Base-by-base conservation (phyloP, 2,329 filamentous ascomycete species). In the Pseudocercospora fijiensis region DNA sequence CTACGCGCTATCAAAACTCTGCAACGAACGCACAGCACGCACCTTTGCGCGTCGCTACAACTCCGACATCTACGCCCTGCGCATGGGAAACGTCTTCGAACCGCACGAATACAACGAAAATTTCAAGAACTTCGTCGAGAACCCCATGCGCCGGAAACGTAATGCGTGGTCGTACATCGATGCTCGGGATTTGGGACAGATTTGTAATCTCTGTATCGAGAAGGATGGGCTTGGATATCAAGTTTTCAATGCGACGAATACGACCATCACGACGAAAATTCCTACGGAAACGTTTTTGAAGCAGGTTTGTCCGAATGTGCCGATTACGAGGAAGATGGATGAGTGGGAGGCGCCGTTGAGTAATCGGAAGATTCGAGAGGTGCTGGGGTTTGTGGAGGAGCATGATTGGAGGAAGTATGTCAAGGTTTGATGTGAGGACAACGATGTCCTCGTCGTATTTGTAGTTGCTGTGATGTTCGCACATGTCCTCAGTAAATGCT, bases 161-260 rank as follows among this genome's bases (percentile, higher is more conserved):
- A 86, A 88, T 71, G 86, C 83, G 0, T 88, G 86, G 86, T 82
- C 80, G 22, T 88, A 89, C 71, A 86, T 85, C 22, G 86, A 88
- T 71, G 84, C 84, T 0, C 74, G 85, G 3, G 86, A 88, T 68
- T 72, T 88, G 2, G 86, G 85, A 0, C 83, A 85, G 73, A 88
- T 88, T 62, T 87, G 84, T 70, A 78, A 87, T 66, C 70, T 84
- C 8, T 81, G 78, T 18, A 78, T 88, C 4, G 67, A 80, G 64
- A 84, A 81, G 67, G 79, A 80, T 70, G 85, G 83, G 0, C 70
- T 88, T 9, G 86, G 86, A 0, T 88, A 86, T 68, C 85, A 88
- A 70, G 76, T 88, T 0, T 88, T 88, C 74, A 88, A 88, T 70
- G 86, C 85, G 1, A 86, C 85, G 0, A 88, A 88, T 69, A 81